Conservation (phyloP, 345 rosid species). For the Nephelium lappaceum region DNA sequence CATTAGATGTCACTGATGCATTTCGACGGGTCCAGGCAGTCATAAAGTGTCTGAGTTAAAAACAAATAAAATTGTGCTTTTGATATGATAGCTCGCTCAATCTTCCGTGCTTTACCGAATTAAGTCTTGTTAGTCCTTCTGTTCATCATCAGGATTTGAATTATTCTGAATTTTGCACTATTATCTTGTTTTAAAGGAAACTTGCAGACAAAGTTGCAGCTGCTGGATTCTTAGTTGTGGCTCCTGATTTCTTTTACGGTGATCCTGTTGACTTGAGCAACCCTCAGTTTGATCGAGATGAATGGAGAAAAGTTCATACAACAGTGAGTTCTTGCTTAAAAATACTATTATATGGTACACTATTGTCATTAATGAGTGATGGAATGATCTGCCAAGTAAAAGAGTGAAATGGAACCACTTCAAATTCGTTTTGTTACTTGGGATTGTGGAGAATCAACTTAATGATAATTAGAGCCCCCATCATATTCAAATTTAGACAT, state of each 20-base stretch:
- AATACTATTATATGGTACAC: not conserved
- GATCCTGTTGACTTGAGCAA: constrained; percentile 4
- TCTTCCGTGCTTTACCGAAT: not conserved
- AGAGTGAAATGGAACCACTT: not conserved
- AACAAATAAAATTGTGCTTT: no score
- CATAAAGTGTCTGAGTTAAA: no score
- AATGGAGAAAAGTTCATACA: constrained; percentile 13
- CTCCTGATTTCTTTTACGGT: constrained; percentile 24
- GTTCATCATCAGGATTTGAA: not conserved
- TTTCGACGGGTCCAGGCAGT: no score
- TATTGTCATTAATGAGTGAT: not conserved
- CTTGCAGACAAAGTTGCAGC: constrained; percentile 18
- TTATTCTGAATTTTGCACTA: not conserved
- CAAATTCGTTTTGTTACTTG: not conserved
- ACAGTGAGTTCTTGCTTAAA: constrained; percentile 4
- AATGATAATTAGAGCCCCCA: not conserved
- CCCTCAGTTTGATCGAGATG: constrained; percentile 15
- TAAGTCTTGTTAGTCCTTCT: not conserved
- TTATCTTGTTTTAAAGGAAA: constrained; percentile 15
- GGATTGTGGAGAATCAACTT: not conserved
- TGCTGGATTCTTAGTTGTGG: constrained; percentile 17
- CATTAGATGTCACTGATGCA: not conserved
- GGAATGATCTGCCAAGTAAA: not conserved
- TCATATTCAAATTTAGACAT: not conserved
- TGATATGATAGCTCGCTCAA: no score